A percentile compares a stretch with the other conserved stretches of the same genome.
Evolutionary conservation across 257 asterid genomes (phyloP).

Genomic region (Ilex aquifolium): DNA sequence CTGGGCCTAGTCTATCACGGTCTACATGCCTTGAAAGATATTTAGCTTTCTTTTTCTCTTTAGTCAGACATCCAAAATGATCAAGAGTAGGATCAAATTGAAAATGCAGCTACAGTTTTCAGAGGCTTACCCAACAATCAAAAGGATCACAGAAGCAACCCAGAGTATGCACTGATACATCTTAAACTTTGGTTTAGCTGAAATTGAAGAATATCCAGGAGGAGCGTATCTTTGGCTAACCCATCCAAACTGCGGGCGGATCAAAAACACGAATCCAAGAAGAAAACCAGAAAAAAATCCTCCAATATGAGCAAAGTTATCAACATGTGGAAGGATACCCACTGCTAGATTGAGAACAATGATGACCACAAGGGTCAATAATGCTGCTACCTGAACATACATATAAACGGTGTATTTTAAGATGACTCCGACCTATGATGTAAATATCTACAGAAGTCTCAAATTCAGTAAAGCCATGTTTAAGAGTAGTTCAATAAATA

Average conservation of each 20-base stretch:
- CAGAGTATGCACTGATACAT: slow-evolving; percentile 65
- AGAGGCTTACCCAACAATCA: slow-evolving; percentile 60
- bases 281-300: slow-evolving; percentile 85
- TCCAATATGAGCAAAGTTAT: slow-evolving; percentile 89
- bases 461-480: not conserved
- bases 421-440: not conserved
- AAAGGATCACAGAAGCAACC: slow-evolving; percentile 61
- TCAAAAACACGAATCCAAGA: slow-evolving; percentile 75
- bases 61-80: no score
- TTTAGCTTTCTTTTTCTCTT: no score
- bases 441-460: not conserved
- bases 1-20: no score
- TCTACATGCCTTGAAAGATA: no score
- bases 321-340: slow-evolving; percentile 48
- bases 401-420: not conserved
- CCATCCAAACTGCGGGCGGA: slow-evolving; percentile 93
- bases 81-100: no score
- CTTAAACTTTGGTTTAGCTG: slow-evolving; percentile 57
- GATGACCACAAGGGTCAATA: slow-evolving; percentile 4
- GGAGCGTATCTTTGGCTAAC: slow-evolving; percentile 68
- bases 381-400: not conserved
- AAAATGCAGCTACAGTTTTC: not conserved
- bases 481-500: not conserved
- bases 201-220: slow-evolving; percentile 28
- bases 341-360: not conserved